Conservation (phyloP, 257 asterid species). For the Ilex asprella region DNA sequence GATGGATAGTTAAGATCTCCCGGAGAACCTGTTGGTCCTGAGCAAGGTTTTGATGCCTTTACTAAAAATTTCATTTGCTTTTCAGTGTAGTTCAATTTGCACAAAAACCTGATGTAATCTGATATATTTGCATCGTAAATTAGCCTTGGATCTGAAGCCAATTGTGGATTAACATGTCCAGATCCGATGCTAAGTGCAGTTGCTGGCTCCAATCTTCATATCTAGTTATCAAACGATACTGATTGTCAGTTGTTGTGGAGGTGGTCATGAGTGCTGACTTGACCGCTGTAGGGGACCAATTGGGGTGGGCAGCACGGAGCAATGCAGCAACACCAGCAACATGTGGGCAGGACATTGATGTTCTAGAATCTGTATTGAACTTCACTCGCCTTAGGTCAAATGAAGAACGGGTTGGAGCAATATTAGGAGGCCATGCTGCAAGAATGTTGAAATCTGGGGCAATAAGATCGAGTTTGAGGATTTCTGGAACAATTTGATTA, state of each 20-base stretch:
- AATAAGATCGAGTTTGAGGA: slow-evolving; percentile 9
- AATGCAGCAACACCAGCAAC: neutral
- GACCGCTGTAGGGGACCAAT: neutral
- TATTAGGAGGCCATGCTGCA: slow-evolving; percentile 7
- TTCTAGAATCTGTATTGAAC: neutral
- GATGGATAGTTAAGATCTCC: no score
- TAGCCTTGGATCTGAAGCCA: no score
- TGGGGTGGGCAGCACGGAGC: neutral
- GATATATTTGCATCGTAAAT: no score
- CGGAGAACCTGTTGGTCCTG: no score
- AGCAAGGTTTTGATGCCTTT: no score
- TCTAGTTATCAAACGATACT: no score
- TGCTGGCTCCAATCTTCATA: no score
- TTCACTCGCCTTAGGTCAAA: slow-evolving; percentile 4
- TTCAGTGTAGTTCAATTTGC: no score
- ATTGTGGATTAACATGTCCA: no score
- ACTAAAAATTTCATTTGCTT: no score
- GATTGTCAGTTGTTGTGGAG: neutral
- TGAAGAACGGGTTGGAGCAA: slow-evolving; percentile 4
- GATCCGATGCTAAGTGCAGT: no score
- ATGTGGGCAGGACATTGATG: neutral
- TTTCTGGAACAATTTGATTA: neutral
- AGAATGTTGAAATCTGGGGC: slow-evolving; percentile 10
- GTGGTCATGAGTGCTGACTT: neutral
- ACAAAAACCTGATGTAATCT: no score